Evolutionary conservation across 2,329 filamentous ascomycete species (phyloP), one percentile per base, ranked within the genome.

Genomic region (Fusarium beomiforme): DNA sequence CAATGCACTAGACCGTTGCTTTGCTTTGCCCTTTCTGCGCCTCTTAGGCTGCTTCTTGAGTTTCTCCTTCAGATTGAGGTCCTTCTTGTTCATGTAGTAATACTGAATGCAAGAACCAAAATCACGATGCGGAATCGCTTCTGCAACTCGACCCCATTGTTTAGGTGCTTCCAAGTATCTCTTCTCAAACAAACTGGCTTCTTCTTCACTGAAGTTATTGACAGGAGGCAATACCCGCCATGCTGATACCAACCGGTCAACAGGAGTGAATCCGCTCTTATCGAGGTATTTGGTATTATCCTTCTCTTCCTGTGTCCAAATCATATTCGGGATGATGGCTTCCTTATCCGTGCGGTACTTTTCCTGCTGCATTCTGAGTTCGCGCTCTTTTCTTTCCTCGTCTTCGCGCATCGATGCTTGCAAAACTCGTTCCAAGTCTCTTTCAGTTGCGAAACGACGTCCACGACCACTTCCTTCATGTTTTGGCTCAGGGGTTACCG

Each of bases 101-200:
- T 95, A 94, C 77, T 94, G 91, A 73, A 96, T 96, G 79, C 92
- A 94, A 49, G 92, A 89, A 71, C 92, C 91, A 80, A 93, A 94
- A 75, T 92, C 90, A 26, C 93, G 89, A 33, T 87, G 85, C 1
- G 88, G 87, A 9, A 95, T 82, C 26, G 86, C 85, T 64, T 92
- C 89, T 8, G 93, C 91, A 63, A 96, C 90, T 74, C 89, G 90
- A 61, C 92, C 92, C 92, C 92, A 96, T 76, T 94, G 92, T 84
- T 96, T 96, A 0, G 92, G 92, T 63, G 88, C 88, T 67, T 93
- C 91, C 54, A 93, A 85, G 76, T 94, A 95, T 14, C 89, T 87
- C 73, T 91, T 90, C 72, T 94, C 91, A 77, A 96, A 94, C 31
- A 88, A 84, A 46, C 88, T 86, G 39, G 88, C 85, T 79, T 96